A percentile compares a stretch with the other conserved stretches of the same genome.
These are phyloP conservation scores for Petunia axillaris DNA, from an alignment of 257 asterid genomes.

Conservation along the genomic window DNA sequence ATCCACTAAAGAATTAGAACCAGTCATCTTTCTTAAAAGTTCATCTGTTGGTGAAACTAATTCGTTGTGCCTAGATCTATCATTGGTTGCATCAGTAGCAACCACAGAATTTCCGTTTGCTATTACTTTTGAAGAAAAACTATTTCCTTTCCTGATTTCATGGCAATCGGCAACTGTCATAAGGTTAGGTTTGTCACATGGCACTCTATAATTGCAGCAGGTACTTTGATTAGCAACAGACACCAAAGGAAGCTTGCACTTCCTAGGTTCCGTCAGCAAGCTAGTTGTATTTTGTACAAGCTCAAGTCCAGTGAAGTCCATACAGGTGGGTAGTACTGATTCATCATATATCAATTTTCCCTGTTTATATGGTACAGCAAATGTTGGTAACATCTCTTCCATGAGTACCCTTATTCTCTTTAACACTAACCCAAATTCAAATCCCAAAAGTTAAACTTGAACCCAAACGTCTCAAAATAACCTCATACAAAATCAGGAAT, in stretches of 20 bases:
- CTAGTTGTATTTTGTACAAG: conserved; percentile 41
- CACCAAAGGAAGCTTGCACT: conserved; percentile 54
- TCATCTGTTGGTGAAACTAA: conserved; percentile 22
- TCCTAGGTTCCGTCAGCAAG: conserved; percentile 37
- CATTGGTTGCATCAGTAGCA: conserved; percentile 30
- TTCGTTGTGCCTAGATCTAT: conserved; percentile 32
- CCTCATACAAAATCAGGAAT: background rate
- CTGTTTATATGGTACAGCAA: conserved; percentile 49
- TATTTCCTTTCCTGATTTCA: conserved; percentile 34
- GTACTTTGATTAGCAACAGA: conserved; percentile 41
- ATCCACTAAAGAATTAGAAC: conserved; percentile 32
- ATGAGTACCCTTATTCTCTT: conserved; percentile 30
- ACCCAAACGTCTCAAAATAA: background rate
- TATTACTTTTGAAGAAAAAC: conserved; percentile 28
- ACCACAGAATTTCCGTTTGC: conserved; percentile 36
- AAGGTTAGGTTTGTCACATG: conserved; percentile 42
- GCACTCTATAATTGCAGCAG: conserved; percentile 33
- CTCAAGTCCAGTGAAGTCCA: conserved; percentile 55
- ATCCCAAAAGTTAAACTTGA: background rate
- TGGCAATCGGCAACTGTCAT: conserved; percentile 37
- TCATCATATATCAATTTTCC: conserved; percentile 57
- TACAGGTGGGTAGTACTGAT: conserved; percentile 43
- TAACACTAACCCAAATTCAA: conserved; percentile 16
- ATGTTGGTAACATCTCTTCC: conserved; percentile 48
- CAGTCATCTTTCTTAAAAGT: conserved; percentile 24